Conservation (phyloP, 2,329 filamentous ascomycete genomes). For the Pseudofabraea citricarpa region DNA sequence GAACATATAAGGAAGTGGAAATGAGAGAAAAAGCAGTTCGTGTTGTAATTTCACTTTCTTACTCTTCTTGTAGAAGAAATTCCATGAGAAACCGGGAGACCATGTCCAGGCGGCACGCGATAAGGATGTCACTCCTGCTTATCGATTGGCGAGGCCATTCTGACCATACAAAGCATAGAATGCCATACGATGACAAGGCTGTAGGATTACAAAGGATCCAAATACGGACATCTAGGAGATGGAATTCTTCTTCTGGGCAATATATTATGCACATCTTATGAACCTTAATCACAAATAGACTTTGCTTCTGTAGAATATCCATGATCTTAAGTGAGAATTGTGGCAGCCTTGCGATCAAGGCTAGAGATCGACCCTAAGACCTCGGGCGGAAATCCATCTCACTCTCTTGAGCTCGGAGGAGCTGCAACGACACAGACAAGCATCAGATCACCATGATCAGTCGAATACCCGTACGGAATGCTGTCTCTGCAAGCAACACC, state of each 20-base stretch:
- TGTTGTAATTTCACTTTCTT: not conserved
- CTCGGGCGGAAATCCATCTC: no score
- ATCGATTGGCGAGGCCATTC: slow-evolving; percentile 3
- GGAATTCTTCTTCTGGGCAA: no score
- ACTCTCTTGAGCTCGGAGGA: not conserved
- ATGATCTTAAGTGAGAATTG: not conserved
- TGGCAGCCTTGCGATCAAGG: not conserved
- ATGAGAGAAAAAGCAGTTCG: no score
- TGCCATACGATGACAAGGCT: not conserved
- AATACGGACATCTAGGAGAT: slow-evolving; percentile 38
- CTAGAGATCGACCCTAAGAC: not conserved
- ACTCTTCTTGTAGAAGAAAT: not conserved
- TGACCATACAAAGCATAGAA: not conserved
- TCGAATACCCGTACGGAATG: not conserved
- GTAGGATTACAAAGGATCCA: slow-evolving; percentile 27
- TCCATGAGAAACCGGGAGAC: slow-evolving; percentile 1
- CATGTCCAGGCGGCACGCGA: not conserved
- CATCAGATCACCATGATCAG: not conserved
- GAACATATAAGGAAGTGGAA: no score
- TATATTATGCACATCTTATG: no score
- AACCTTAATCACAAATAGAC: no score
- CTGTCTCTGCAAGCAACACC: not conserved
- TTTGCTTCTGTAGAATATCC: no score
- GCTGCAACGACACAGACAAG: not conserved
- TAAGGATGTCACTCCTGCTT: slow-evolving; percentile 5